Base-by-base conservation (phyloP, 768 basidiomycete genomes). In the Kondoa subrosea region DNA sequence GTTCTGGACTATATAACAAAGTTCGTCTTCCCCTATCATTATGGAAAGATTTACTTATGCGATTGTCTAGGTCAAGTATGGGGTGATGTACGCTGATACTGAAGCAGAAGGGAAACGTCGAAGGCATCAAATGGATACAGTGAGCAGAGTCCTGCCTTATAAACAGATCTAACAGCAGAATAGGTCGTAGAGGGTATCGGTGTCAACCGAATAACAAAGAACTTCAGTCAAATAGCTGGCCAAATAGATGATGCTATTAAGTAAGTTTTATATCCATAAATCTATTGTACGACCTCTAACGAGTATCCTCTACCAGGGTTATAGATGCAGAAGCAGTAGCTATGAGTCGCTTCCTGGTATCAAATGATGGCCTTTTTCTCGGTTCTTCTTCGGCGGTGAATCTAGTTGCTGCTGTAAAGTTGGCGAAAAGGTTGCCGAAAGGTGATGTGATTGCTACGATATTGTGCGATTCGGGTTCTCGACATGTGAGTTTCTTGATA, bases 331-430 rank as follows among this genome's bases (percentile, higher is more conserved):
- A 99, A 77, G 93, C 93, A 0, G 89, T 97, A 26, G 84, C 87
- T 4, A 97, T 97, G 93, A 87, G 91, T 1, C 85, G 92, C 12
- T 91, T 91, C 75, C 82, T 99, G 25, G 90, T 95, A 2, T 80
- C 86, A 63, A 80, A 88, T 66, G 93, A 97, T 71, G 95, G 95
- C 0, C 80, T 99, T 30, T 97, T 92, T 78, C 80, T 97, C 31
- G 95, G 95, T 16, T 96, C 92, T 0, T 93, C 90, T 69, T 92
- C 89, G 73, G 93, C 95, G 0, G 92, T 91, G 75, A 99, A 97
- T 75, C 81, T 99, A 50, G 83, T 95, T n/a, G 88, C 93, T 1
- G 90, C 88, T 72, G 82, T 95, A 59, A 86, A 87, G 73, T 79
- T 92, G 17, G 85, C 82, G 83, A 34, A 71, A 68, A 65, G 62